phyloP scores from a whole-genome alignment of 768 basidiomycete species.

The Russula brevipes region DNA sequence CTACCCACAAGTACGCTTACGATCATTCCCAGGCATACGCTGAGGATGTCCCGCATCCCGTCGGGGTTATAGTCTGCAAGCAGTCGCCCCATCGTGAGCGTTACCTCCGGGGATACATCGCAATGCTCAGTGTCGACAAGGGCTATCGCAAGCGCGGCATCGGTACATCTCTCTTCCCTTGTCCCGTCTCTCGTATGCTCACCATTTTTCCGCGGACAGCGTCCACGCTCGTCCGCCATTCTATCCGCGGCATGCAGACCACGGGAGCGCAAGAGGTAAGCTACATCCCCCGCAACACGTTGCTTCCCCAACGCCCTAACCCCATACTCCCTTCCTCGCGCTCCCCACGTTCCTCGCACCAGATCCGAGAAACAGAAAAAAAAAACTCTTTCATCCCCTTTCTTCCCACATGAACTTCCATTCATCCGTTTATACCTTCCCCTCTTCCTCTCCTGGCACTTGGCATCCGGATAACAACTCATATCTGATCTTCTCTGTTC shows the following conservation, averaged over 20 bases:
- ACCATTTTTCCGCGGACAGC: not conserved
- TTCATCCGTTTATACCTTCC: not conserved
- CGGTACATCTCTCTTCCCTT: slow-evolving; percentile 72
- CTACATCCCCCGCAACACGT: not conserved
- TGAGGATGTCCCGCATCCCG: slow-evolving; percentile 39
- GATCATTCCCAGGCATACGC: slow-evolving; percentile 1
- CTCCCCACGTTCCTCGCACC: not conserved
- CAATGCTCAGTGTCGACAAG: slow-evolving; percentile 91
- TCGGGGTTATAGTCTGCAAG: slow-evolving; percentile 96
- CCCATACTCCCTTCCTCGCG: slow-evolving; percentile 6
- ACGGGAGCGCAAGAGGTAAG: slow-evolving; percentile 83
- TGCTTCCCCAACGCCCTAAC: slow-evolving; percentile 24
- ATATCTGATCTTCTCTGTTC: not conserved
- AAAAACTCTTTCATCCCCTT: slow-evolving; percentile 34
- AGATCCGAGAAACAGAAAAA: not conserved
- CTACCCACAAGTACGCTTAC: not conserved
- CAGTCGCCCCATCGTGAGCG: slow-evolving; percentile 79
- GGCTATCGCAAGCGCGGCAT: slow-evolving; percentile 91
- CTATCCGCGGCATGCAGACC: slow-evolving; percentile 78
- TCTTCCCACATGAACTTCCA: slow-evolving; percentile 27
- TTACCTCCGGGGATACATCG: slow-evolving; percentile 90
- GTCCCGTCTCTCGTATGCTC: not conserved
- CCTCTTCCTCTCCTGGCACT: too few species aligned
- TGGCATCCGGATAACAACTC: slow-evolving; percentile 1
- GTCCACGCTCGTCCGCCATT: slow-evolving; percentile 66